Evolutionary conservation across 331 rosid genomes (phyloP).

Genomic region (Rosa hybrid): DNA sequence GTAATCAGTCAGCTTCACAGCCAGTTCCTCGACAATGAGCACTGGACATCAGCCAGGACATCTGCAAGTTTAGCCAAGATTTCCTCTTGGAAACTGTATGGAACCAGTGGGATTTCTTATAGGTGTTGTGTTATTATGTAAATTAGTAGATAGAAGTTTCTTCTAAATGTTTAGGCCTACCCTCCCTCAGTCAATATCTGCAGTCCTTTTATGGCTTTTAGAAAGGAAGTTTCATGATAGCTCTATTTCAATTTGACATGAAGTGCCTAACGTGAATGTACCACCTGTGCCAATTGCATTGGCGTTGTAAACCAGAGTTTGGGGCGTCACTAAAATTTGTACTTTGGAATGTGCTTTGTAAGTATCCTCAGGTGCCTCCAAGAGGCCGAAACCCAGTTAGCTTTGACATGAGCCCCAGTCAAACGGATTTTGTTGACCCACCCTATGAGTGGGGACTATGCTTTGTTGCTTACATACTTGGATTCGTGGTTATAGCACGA

Average conservation of each 20-base stretch:
- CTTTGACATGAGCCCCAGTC: neutral
- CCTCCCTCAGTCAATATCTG: conserved; percentile 8
- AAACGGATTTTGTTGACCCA: neutral
- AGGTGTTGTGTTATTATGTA: conserved; percentile 55
- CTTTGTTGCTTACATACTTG: neutral
- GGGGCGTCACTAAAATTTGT: conserved; percentile 9
- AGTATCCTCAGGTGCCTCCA: neutral
- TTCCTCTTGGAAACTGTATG: conserved; percentile 28
- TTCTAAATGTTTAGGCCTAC: conserved; percentile 4
- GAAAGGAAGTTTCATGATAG: neutral
- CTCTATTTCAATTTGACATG: neutral
- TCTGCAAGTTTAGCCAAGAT: conserved; percentile 19
- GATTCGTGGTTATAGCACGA: no score
- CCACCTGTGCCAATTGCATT: neutral
- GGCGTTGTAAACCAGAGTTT: conserved; percentile 15
- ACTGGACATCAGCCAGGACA: neutral
- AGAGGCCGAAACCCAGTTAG: neutral
- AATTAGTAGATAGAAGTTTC: conserved; percentile 40
- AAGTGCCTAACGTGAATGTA: neutral
- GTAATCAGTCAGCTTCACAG: conserved; percentile 62
- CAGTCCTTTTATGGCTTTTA: neutral
- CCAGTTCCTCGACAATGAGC: conserved; percentile 79
- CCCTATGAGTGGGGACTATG: neutral
- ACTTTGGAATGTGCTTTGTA: neutral
- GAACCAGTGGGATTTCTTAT: conserved; percentile 29